These are phyloP conservation scores for Cochlearia excelsa DNA, from an alignment of 345 rosid species.

Conservation along the genomic window DNA sequence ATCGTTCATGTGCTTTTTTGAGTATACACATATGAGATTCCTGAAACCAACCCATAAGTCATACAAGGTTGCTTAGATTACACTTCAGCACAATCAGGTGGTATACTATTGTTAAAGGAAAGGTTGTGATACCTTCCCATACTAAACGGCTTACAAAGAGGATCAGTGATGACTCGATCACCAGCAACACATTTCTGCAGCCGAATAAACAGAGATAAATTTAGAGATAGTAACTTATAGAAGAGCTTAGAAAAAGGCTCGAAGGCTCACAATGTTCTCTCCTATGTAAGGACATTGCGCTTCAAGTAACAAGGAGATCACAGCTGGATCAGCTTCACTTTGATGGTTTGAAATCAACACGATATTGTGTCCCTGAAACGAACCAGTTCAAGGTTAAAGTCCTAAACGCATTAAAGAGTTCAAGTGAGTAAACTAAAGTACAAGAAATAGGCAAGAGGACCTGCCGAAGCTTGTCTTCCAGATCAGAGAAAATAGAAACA, in stretches of 20 bases:
- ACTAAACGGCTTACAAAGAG: slow-evolving; percentile 98
- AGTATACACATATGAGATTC: slow-evolving; percentile 94
- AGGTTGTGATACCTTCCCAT: slow-evolving; percentile 76
- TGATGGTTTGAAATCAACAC: slow-evolving; percentile 94
- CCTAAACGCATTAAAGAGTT: neutral
- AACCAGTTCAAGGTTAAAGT: slow-evolving; percentile 12
- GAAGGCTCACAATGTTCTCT: slow-evolving; percentile 63
- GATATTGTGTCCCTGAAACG: slow-evolving; percentile 83
- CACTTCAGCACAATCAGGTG: slow-evolving; percentile 26
- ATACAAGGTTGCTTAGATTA: slow-evolving; percentile 27
- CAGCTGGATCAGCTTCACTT: slow-evolving; percentile 93
- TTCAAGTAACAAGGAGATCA: slow-evolving; percentile 85
- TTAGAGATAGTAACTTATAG: slow-evolving; percentile 18
- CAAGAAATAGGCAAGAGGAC: slow-evolving; percentile 34
- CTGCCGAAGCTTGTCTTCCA: slow-evolving; percentile 73
- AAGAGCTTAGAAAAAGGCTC: slow-evolving; percentile 26
- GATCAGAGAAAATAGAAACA: slow-evolving; percentile 56
- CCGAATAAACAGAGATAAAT: slow-evolving; percentile 29
- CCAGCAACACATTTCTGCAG: slow-evolving; percentile 89
- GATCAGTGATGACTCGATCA: slow-evolving; percentile 93
- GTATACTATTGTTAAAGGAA: slow-evolving; percentile 29
- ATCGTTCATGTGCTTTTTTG: slow-evolving; percentile 92
- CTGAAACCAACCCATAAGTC: slow-evolving; percentile 37
- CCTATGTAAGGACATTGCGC: slow-evolving; percentile 55
- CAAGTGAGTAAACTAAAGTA: neutral